Evolutionary conservation across 2,329 filamentous ascomycete genomes (phyloP), one percentile per base, ranked within the genome.

Genomic region (Ophiostoma sp.): DNA sequence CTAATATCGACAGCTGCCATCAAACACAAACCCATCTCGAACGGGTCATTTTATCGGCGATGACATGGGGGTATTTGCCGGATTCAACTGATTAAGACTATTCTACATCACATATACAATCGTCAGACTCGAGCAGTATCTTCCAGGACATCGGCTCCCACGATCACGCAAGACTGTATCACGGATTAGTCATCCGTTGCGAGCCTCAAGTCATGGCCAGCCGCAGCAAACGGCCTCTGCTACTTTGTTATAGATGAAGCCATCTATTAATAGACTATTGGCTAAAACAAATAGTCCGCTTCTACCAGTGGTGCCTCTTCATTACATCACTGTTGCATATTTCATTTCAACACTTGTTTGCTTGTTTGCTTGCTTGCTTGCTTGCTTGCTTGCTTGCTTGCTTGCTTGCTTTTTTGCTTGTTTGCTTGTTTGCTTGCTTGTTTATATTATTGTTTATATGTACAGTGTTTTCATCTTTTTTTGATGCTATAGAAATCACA

Each of bases 391-490:
- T 55, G 49, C 27, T 8, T 27, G 49, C 5, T 44, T 44, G 42
- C 12, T 44, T 12, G 42, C 12, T 44, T 55, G 45, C n/a, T n/a
- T n/a, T n/a, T n/a, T n/a, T n/a, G n/a, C 71, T 70, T n/a, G 47
- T 66, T 60, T 55, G 42, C 42, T 41, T 68, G 55, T 38, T 42
- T 41, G 41, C 64, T 49, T 67, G 5, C 3, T 36, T 60, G 55
- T 64, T 64, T 45, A 41, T 64, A 64, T 64, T 64, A 41, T 64
- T 9, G 27, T 27, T 44, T 44, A 44, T 42, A 55, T 63, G 42
- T 64, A 64, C 63, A 64, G 41, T 44, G 41, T 70, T 70, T 73
- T 74, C 73, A 71, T 74, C 75, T 70, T 70, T 73, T 74, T 73
- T 70, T 74, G 75, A 63, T 69, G 69, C 67, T 70, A 65, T 68